Evolutionary conservation across 441 rosid genomes (phyloP), one percentile per base, ranked within the genome.

Genomic region (Erodium trifolium): DNA sequence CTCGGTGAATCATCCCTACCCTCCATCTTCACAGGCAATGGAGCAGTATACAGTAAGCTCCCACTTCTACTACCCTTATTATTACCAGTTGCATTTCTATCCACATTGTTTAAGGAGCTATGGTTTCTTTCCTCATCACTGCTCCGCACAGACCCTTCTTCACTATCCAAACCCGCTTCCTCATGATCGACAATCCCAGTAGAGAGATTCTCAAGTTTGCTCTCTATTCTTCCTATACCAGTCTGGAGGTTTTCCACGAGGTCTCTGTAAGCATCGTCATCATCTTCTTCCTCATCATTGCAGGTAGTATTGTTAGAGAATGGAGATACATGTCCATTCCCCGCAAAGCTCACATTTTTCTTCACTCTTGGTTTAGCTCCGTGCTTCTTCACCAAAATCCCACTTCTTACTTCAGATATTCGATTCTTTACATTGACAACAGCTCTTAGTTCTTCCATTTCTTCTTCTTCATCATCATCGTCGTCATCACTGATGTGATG

Each of bases 11-110:
- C 84, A 45, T 74, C 84, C 79, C 81, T 81, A 5, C 83, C 68
- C 73, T 93, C 97, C 95, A 88, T 93, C 83, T 86, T 90, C 69
- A 82, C 80, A 9, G 98, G 93, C 73, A 82, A 34, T 23, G 96
- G 97, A 65, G 98, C 88, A 75, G 91, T 82, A 70, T 83, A 82
- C 78, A 79, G 72, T 13, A 74, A 81, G 55, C 64, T 76, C 39
- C 77, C 83, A 68, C 74, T 76, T 76, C 68, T 23, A 82, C 68
- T 23, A 82, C 68, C 71, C 43, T 59, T 71, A 53, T 71, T 71
- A 43, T 23, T 23, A 23, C 66, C 63, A 47, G 57, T 49, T 63
- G 78, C 76, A 43, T 49, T 65, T 67, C 67, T 51, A 11, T 45
- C 78, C 3, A 51, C 64, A 62, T 68, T 41, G 67, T 70, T 72